Conservation (phyloP, 257 asterid species). For the Plectranthus barbatus region DNA sequence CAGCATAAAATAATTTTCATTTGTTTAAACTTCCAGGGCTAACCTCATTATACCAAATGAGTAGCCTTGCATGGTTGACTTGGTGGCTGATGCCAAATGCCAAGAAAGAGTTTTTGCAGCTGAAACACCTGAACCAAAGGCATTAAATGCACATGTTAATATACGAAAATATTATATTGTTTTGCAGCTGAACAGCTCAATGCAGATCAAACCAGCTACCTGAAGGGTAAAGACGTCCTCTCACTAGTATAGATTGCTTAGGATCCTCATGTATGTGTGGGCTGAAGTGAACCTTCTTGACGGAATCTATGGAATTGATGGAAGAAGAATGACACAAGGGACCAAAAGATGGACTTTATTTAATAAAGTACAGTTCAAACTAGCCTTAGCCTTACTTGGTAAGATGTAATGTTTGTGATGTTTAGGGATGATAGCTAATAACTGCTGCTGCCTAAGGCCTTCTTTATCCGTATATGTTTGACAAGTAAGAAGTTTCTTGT, state of each 20-base stretch:
- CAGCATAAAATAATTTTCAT: background rate
- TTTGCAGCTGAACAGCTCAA: background rate
- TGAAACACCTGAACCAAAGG: slow-evolving; percentile 45
- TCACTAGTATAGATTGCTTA: slow-evolving; percentile 44
- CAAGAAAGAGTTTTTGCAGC: slow-evolving; percentile 86
- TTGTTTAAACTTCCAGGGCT: slow-evolving; percentile 14
- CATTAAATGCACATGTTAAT: background rate
- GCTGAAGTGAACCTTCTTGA: slow-evolving; percentile 85
- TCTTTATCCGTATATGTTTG: slow-evolving; percentile 69
- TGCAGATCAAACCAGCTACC: slow-evolving; percentile 34
- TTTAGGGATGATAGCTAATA: slow-evolving; percentile 81
- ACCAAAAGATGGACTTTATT: slow-evolving; percentile 5
- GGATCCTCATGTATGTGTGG: slow-evolving; percentile 55
- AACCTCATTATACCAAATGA: slow-evolving; percentile 57
- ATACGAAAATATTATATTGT: background rate
- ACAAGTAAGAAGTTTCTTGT: slow-evolving; percentile 78
- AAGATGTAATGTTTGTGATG: slow-evolving; percentile 91
- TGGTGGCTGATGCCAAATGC: slow-evolving; percentile 96
- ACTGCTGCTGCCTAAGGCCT: slow-evolving; percentile 92
- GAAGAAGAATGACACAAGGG: slow-evolving; percentile 10
- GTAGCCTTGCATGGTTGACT: slow-evolving; percentile 71
- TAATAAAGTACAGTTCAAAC: background rate
- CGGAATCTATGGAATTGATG: slow-evolving; percentile 45
- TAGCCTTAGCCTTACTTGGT: slow-evolving; percentile 54
- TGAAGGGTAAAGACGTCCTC: slow-evolving; percentile 54